Conservation (phyloP, 495 filamentous ascomycete species). For the Jackrogersella multiformis region DNA sequence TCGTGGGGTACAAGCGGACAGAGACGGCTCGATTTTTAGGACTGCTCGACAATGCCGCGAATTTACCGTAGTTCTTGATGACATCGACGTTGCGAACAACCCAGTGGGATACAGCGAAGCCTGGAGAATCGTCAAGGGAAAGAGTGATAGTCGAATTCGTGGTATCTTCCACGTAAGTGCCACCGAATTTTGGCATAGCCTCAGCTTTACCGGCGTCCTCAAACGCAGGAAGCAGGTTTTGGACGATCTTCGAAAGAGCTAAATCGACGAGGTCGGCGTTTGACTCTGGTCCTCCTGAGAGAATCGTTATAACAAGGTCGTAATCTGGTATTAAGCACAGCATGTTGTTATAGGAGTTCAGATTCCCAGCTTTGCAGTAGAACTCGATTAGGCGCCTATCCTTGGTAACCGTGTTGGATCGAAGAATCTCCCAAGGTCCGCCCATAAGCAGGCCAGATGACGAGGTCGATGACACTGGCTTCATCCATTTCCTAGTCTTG, state of each 20-base stretch:
- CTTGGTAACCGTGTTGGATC: conserved; percentile 46
- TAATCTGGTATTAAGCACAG: conserved; percentile 63
- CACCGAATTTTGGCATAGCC: conserved; percentile 49
- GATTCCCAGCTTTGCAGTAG: conserved; percentile 66
- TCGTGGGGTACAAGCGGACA: conserved; percentile 47
- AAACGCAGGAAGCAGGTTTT: conserved; percentile 53
- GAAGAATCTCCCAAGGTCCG: conserved; percentile 65
- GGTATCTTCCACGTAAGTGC: conserved; percentile 48
- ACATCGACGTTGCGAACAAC: conserved; percentile 54
- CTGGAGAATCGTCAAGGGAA: conserved; percentile 53
- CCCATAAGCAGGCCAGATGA: conserved; percentile 56
- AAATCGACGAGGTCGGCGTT: conserved; percentile 34
- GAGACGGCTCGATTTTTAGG: conserved; percentile 25
- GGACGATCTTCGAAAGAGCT: conserved; percentile 49
- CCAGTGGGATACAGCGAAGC: conserved; percentile 54
- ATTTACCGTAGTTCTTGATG: conserved; percentile 45
- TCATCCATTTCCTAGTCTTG: conserved; percentile 65
- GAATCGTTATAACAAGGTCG: conserved; percentile 59
- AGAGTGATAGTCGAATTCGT: conserved; percentile 57
- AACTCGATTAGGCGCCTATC: conserved; percentile 57
- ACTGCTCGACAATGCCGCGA: conserved; percentile 33
- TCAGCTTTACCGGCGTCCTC: conserved; percentile 58
- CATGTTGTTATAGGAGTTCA: conserved; percentile 57
- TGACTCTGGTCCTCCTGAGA: conserved; percentile 51
- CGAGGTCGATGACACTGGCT: conserved; percentile 60